These are phyloP conservation scores for Pseudogymnoascus sp. DNA, from an alignment of 2,329 filamentous ascomycete species.

Conservation along the genomic window DNA sequence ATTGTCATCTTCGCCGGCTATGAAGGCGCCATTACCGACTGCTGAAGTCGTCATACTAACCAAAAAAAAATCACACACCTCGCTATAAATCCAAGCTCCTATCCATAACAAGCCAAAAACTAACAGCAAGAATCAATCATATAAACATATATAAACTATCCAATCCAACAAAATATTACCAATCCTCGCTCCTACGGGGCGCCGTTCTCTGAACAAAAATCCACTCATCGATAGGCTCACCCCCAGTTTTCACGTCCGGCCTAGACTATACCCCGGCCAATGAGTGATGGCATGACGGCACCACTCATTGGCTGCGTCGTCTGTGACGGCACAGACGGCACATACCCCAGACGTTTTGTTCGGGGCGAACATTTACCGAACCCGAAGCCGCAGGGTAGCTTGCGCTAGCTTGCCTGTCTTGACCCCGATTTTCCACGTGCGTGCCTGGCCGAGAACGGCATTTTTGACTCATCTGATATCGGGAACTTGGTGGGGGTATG, in stretches of 20 bases:
- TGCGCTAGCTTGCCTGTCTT: neutral
- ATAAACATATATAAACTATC: neutral
- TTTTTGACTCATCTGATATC: neutral
- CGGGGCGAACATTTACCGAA: neutral
- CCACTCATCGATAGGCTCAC: neutral
- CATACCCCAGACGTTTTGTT: neutral
- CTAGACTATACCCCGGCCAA: neutral
- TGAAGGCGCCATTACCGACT: neutral
- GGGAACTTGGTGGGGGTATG: neutral
- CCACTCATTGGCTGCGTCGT: too few relatives aligned
- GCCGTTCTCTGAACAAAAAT: neutral
- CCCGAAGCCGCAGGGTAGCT: neutral
- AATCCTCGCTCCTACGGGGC: neutral
- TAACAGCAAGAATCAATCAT: neutral
- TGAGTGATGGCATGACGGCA: neutral
- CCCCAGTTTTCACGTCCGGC: neutral
- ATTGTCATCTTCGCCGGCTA: neutral
- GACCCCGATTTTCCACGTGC: neutral
- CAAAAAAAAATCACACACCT: neutral
- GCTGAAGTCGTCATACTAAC: neutral
- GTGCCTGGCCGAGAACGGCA: neutral
- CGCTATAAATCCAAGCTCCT: neutral
- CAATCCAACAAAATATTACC: neutral
- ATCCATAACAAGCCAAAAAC: neutral
- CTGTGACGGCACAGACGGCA: slow-evolving; percentile 5